A percentile compares a stretch with the other conserved stretches of the same genome.
These are phyloP conservation scores for Flaveria linearis DNA, from an alignment of 129 eudicot genomes.

Conservation along the genomic window DNA sequence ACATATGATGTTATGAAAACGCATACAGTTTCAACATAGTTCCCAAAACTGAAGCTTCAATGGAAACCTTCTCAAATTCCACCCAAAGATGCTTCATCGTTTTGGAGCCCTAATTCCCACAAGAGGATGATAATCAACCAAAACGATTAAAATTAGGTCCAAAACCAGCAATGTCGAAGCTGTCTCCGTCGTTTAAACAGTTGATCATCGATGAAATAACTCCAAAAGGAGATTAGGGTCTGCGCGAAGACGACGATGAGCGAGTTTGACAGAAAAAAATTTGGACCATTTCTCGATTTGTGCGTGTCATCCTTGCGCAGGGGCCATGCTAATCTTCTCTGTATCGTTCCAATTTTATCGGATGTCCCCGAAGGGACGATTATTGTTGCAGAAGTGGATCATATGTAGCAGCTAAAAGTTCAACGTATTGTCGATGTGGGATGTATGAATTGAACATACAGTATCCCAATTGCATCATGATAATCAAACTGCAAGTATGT, in stretches of 20 bases:
- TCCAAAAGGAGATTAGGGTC: neutral
- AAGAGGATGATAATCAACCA: too few relatives aligned
- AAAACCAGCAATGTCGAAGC: too few relatives aligned
- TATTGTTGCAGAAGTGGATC: fast-evolving
- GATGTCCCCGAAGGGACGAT: conserved; percentile 31
- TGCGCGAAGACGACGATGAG: neutral
- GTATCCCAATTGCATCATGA: too few relatives aligned
- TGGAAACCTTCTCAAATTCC: too few relatives aligned
- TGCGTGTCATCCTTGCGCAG: conserved; percentile 39
- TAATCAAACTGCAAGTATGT: neutral
- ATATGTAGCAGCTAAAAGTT: neutral
- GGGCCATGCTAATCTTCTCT: conserved; percentile 40
- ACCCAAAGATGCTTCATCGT: too few relatives aligned
- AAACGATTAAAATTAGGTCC: too few relatives aligned
- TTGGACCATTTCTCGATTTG: conserved; percentile 21
- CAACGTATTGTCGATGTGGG: neutral
- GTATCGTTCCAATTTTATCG: conserved; percentile 41
- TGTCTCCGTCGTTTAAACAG: too few relatives aligned
- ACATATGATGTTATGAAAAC: too few relatives aligned
- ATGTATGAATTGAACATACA: neutral
- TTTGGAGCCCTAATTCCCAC: too few relatives aligned
- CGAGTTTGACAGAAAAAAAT: neutral
- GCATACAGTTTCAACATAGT: too few relatives aligned
- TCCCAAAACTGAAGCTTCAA: too few relatives aligned
- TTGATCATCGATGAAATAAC: too few relatives aligned